phyloP scores from a whole-genome alignment of 208 protist species.

The Crithidia thermophila region DNA sequence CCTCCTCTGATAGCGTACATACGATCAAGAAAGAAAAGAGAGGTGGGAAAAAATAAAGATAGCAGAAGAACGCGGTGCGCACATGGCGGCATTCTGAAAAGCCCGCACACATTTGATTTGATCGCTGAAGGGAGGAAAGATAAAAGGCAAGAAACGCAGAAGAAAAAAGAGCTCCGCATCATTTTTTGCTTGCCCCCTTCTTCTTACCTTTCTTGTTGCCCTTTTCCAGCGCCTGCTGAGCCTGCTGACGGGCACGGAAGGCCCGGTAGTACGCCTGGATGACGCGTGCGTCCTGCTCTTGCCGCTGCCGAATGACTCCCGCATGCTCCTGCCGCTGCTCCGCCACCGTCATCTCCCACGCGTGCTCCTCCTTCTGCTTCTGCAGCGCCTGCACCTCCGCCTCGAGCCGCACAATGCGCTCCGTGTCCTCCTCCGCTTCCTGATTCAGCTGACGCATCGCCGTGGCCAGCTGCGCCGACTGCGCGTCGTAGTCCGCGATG shows the following conservation, averaged over 20 bases:
- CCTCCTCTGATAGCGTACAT: too few species aligned
- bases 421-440: slow-evolving; percentile 80
- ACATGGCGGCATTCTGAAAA: too few species aligned
- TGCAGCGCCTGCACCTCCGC: slow-evolving; percentile 57
- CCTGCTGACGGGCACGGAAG: slow-evolving; percentile 52
- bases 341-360: slow-evolving; percentile 69
- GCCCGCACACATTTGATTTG: too few species aligned
- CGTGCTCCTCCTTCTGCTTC: slow-evolving; percentile 65
- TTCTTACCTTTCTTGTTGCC: slow-evolving; percentile 47
- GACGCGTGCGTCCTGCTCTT: slow-evolving; percentile 58
- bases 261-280: slow-evolving; percentile 88
- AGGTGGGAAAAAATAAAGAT: too few species aligned
- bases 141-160: neutral
- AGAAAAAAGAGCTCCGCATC: neutral
- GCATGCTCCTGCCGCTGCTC: slow-evolving; percentile 73
- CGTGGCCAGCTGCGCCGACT: slow-evolving; percentile 45
- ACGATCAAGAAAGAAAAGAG: too few species aligned
- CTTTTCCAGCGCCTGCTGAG: slow-evolving; percentile 46
- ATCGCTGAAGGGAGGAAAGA: too few species aligned
- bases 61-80: too few species aligned
- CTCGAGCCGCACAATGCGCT: slow-evolving; percentile 64
- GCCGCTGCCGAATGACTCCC: slow-evolving; percentile 41
- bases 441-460: slow-evolving; percentile 63
- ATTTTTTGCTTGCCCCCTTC: slow-evolving; percentile 20
- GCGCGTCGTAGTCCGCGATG: slow-evolving; percentile 85